Evolutionary conservation across 257 asterid genomes (phyloP).

Genomic region (Nicotiana undulata): DNA sequence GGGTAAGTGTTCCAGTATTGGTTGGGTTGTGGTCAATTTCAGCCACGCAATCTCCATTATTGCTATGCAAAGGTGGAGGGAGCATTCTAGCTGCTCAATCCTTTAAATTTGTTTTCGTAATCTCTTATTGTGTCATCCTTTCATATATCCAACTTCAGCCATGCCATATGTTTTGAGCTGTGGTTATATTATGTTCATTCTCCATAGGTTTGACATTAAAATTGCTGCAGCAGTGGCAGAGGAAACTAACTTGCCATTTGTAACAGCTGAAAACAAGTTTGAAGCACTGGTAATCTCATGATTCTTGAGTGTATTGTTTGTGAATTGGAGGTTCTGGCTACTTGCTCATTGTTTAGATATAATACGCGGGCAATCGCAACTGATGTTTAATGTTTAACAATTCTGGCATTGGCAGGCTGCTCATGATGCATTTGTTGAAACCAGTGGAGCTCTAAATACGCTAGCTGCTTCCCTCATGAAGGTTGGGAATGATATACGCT

Average conservation of each 20-base stretch:
- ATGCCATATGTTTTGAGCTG: background rate
- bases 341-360: background rate
- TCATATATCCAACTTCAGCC: background rate
- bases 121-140: background rate
- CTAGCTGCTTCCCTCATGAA: conserved; percentile 87
- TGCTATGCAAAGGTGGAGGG: background rate
- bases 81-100: background rate
- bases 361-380: background rate
- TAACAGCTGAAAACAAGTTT: conserved; percentile 98
- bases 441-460: conserved; percentile 92
- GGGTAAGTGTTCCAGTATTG: conserved; percentile 44
- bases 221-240: conserved; percentile 97
- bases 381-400: background rate
- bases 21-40: background rate
- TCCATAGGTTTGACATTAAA: conserved; percentile 80
- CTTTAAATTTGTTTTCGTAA: background rate
- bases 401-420: conserved; percentile 63
- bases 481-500: conserved; percentile 92
- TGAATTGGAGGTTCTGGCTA: background rate
- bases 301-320: background rate
- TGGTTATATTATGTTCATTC: background rate
- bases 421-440: conserved; percentile 93
- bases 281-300: conserved; percentile 80
- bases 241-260: conserved; percentile 90
- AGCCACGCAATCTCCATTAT: background rate